phyloP scores from a whole-genome alignment of 768 basidiomycete species.

The Tulasnella sp. region DNA sequence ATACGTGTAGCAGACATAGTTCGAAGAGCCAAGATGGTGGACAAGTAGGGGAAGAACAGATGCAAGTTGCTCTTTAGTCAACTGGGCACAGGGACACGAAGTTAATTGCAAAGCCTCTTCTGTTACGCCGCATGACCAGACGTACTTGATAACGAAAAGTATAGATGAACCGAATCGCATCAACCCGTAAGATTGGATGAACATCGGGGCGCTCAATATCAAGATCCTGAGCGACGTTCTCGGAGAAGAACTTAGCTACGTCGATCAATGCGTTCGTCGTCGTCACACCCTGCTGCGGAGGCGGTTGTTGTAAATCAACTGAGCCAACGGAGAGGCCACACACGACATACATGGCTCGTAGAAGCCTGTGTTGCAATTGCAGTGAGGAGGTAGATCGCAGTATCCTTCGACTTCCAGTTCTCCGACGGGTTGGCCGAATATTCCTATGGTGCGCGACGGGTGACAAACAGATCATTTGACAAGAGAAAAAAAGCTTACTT shows the following conservation, averaged over 20 bases:
- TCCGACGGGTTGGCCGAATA: slow-evolving; percentile 57
- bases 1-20: slow-evolving; percentile 94
- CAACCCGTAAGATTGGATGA: slow-evolving; percentile 91
- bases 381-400: slow-evolving; percentile 92
- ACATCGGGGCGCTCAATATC: slow-evolving; percentile 67
- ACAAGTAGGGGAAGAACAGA: slow-evolving; percentile 89
- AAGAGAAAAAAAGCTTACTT: slow-evolving; percentile 40
- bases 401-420: slow-evolving; percentile 93
- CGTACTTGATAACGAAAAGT: slow-evolving; percentile 94
- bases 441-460: slow-evolving; percentile 43
- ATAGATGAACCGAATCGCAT: slow-evolving; percentile 92
- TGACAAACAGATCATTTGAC: not conserved
- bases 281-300: slow-evolving; percentile 81
- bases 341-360: slow-evolving; percentile 67
- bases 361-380: slow-evolving; percentile 89
- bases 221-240: slow-evolving; percentile 86
- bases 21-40: slow-evolving; percentile 76
- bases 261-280: slow-evolving; percentile 92
- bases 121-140: not conserved
- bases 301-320: not conserved
- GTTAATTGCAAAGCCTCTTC: not conserved
- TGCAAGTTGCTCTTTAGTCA: slow-evolving; percentile 91
- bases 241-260: slow-evolving; percentile 93
- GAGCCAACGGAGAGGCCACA: not conserved
- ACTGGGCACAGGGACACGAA: slow-evolving; percentile 48